These are phyloP conservation scores for Trametes cingulata DNA, from an alignment of 768 basidiomycete species.

Conservation along the genomic window DNA sequence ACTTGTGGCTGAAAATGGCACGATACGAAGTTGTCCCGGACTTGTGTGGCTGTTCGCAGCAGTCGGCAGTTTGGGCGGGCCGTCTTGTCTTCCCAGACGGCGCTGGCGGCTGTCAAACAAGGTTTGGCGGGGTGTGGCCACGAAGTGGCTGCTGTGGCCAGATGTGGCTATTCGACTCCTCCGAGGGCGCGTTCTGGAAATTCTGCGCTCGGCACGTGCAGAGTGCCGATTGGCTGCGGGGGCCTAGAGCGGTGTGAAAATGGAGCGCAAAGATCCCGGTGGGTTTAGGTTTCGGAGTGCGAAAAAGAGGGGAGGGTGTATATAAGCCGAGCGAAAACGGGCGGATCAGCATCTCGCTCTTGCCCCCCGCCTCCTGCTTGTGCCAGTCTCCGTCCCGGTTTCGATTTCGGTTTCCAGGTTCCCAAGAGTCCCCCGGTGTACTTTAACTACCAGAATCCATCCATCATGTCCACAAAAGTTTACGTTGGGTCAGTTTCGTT, in stretches of 20 bases:
- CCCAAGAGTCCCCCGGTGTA: conserved; percentile 49
- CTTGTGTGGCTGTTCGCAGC: background rate
- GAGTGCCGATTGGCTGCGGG: conserved; percentile 17
- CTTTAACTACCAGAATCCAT: conserved; percentile 47
- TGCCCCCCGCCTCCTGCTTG: conserved; percentile 47
- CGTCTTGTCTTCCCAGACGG: background rate
- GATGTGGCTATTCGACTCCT: conserved; percentile 1
- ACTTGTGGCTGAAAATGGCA: conserved; percentile 2
- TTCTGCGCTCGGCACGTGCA: conserved; percentile 3
- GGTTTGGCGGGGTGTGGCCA: conserved; percentile 10
- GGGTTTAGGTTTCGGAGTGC: conserved; percentile 46
- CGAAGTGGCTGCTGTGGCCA: conserved; percentile 7
- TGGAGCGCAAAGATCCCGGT: conserved; percentile 18
- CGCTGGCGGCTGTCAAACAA: conserved; percentile 1
- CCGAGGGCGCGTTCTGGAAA: conserved; percentile 10
- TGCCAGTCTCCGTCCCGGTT: conserved; percentile 51
- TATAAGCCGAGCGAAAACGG: conserved; percentile 40
- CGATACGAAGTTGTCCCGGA: background rate
- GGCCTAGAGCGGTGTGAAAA: conserved; percentile 17
- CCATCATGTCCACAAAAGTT: conserved; percentile 77
- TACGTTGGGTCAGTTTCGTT: conserved; percentile 92
- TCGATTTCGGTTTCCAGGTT: conserved; percentile 58
- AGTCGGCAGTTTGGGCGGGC: background rate
- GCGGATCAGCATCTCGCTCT: conserved; percentile 23
- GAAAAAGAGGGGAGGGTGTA: conserved; percentile 37